phyloP scores from a whole-genome alignment of 2,329 filamentous ascomycete genomes.

The Pleoardoris graminearum region DNA sequence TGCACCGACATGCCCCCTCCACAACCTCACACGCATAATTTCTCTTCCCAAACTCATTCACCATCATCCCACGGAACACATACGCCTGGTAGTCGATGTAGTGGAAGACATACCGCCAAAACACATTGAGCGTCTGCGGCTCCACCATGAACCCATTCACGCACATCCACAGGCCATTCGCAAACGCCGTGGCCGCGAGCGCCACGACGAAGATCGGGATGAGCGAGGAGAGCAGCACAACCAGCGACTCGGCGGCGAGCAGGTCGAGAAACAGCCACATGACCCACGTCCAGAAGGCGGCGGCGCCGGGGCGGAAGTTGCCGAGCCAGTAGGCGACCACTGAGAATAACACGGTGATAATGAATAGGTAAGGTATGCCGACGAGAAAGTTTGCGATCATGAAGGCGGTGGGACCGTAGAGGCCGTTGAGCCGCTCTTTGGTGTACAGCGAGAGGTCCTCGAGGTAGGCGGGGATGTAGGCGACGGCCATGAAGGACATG shows the following conservation, averaged over 20 bases:
- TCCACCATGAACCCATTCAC: constrained; percentile 82
- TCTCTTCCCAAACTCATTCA: constrained; percentile 75
- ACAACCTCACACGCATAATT: constrained; percentile 62
- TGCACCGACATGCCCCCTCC: constrained; percentile 62
- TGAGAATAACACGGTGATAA: constrained; percentile 76
- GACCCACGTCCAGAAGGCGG: constrained; percentile 75
- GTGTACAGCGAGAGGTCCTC: constrained; percentile 74
- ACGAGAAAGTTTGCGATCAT: constrained; percentile 80
- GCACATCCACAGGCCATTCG: constrained; percentile 88
- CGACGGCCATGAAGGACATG: constrained; percentile 63
- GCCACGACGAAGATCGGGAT: constrained; percentile 80
- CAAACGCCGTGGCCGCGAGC: constrained; percentile 78
- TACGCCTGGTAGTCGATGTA: constrained; percentile 88
- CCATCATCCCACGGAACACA: constrained; percentile 92
- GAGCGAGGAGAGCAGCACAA: constrained; percentile 73
- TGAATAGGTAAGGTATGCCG: constrained; percentile 77
- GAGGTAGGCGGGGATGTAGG: constrained; percentile 81
- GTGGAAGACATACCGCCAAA: constrained; percentile 85
- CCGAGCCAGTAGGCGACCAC: constrained; percentile 77
- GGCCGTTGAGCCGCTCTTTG: constrained; percentile 79
- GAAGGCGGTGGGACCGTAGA: constrained; percentile 75
- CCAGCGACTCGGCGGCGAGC: constrained; percentile 78
- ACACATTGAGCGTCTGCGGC: constrained; percentile 72
- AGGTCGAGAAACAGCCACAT: constrained; percentile 87
- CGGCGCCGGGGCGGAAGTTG: constrained; percentile 68